phyloP scores from a whole-genome alignment of 148 eudicot genomes.

The Arctostaphylos glauca region DNA sequence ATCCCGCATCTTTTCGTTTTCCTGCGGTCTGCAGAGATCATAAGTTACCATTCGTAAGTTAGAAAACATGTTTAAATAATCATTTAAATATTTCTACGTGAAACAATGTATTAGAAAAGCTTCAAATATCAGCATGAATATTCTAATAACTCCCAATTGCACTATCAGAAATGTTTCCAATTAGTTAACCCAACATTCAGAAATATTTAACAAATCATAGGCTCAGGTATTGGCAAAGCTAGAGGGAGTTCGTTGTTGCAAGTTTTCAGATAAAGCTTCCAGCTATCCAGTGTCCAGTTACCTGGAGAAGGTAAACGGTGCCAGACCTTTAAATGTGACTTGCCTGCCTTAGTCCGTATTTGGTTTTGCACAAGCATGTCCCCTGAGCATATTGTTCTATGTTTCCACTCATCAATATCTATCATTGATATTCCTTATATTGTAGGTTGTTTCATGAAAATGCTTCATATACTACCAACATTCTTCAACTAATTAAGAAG shows the following conservation, averaged over 20 bases:
- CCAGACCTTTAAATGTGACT: not conserved
- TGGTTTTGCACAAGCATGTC: not conserved
- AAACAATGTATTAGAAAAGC: not conserved
- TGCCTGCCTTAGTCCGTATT: not conserved
- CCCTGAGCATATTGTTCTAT: not conserved
- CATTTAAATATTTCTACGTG: not conserved
- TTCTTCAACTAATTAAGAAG: not conserved
- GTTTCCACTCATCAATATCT: not conserved
- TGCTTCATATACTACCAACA: not conserved
- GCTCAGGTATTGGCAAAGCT: not conserved
- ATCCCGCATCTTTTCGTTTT: conserved; percentile 72
- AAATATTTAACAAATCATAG: not conserved
- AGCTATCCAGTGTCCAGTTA: not conserved
- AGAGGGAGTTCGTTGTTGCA: not conserved
- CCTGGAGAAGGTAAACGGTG: not conserved
- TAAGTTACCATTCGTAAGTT: not conserved
- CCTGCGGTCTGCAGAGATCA: conserved; percentile 64
- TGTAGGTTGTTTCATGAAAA: not conserved
- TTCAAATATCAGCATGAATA: conserved; percentile 4
- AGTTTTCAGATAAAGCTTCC: not conserved
- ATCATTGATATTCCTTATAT: not conserved
- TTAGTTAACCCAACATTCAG: not conserved
- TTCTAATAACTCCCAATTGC: not conserved
- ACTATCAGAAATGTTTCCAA: not conserved
- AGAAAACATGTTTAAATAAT: no score